A percentile compares a stretch with the other conserved stretches of the same genome.
phyloP scores from a whole-genome alignment of 1,139 yeast genomes.

The Yamadazyma atmosphaerica region DNA sequence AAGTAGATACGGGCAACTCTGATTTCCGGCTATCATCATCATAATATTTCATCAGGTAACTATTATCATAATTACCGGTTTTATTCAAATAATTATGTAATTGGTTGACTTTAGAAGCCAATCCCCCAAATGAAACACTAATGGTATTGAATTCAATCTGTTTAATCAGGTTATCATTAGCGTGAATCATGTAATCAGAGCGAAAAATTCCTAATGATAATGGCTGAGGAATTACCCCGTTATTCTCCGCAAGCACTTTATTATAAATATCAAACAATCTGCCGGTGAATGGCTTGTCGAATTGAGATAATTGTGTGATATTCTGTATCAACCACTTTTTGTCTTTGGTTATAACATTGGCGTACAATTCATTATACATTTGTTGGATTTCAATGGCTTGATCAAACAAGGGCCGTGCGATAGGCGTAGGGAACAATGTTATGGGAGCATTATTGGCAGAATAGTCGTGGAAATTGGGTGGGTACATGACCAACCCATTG shows the following conservation, averaged over 20 bases:
- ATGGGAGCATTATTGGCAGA: conserved; percentile 77
- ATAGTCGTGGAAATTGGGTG: conserved; percentile 49
- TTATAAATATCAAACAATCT: conserved; percentile 62
- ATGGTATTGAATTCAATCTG: conserved; percentile 97
- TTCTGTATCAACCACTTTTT: conserved; percentile 62
- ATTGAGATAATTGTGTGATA: conserved; percentile 52
- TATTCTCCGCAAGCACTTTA: conserved; percentile 47
- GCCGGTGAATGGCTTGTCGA: conserved; percentile 81
- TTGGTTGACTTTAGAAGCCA: conserved; percentile 76
- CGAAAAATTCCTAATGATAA: conserved; percentile 83
- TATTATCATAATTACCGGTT: conserved; percentile 50
- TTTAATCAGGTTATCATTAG: conserved; percentile 52
- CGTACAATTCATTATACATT: conserved; percentile 71
- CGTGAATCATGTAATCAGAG: conserved; percentile 84
- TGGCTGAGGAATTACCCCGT: conserved; percentile 53
- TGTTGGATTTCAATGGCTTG: conserved; percentile 70
- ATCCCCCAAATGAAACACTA: conserved; percentile 92
- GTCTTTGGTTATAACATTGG: conserved; percentile 54
- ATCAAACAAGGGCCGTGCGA: conserved; percentile 66
- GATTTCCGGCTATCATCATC: conserved; percentile 24
- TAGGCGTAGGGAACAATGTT: conserved; percentile 88
- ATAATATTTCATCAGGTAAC: conserved; percentile 40
- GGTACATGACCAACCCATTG: conserved; percentile 79
- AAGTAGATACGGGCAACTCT: conserved; percentile 66
- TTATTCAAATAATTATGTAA: conserved; percentile 67